These are phyloP conservation scores for Pythium insidiosum DNA, from an alignment of 352 stramenopile species.

Conservation along the genomic window DNA sequence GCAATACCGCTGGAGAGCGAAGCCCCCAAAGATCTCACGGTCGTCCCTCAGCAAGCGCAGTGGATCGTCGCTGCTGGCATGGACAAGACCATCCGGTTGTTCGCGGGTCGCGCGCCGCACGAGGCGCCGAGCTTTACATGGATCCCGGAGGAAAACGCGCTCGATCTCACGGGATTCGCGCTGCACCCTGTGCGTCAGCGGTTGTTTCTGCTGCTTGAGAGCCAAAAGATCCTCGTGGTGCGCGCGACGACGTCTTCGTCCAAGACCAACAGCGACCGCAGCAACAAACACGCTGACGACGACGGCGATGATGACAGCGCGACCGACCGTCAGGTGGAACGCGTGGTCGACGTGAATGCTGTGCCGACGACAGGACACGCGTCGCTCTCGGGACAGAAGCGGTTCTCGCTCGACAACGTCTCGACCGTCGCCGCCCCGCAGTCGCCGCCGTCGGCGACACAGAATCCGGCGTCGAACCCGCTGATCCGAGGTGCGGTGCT, in stretches of 20 bases:
- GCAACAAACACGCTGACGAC: constrained; percentile 1
- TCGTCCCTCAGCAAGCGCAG: too few species aligned
- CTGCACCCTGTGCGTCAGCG: constrained; percentile 37
- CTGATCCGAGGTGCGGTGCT: constrained; percentile 8
- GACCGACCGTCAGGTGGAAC: constrained; percentile 4
- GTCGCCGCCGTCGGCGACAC: too few species aligned
- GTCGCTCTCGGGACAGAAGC: not conserved
- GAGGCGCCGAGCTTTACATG: constrained; percentile 58
- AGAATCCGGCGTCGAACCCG: constrained; percentile 4
- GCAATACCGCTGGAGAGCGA: too few species aligned
- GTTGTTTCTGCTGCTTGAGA: constrained; percentile 53
- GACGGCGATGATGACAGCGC: not conserved
- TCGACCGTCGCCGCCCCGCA: too few species aligned
- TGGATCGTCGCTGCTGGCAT: constrained; percentile 48
- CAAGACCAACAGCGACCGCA: too few species aligned
- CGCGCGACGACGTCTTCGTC: too few species aligned
- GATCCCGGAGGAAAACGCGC: constrained; percentile 53
- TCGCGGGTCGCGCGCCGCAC: constrained; percentile 31
- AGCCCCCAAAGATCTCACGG: too few species aligned
- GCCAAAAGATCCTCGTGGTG: constrained; percentile 44
- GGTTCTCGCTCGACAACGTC: not conserved
- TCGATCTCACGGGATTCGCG: constrained; percentile 53
- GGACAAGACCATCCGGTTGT: constrained; percentile 64
- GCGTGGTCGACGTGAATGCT: constrained; percentile 24
- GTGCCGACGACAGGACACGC: not conserved